Conservation (phyloP, 116 monocot genomes). For the Thalassia testudinum region DNA sequence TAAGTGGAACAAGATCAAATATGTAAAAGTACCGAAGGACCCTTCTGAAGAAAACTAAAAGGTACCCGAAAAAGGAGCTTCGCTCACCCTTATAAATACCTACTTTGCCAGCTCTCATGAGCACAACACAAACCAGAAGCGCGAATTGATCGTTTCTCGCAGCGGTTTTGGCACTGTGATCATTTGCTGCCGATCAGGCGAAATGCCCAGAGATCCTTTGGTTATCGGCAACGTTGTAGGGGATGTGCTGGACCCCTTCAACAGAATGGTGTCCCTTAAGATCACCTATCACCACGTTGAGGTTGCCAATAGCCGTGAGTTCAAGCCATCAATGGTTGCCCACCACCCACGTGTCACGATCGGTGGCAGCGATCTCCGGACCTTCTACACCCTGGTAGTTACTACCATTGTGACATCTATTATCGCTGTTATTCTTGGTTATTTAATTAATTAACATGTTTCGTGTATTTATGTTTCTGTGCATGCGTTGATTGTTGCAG, state of each 20-base stretch:
- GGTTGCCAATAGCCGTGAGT: slow-evolving; percentile 14
- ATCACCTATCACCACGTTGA: slow-evolving; percentile 15
- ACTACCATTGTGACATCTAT: not conserved
- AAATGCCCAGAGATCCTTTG: slow-evolving; percentile 1
- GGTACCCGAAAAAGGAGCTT: no score
- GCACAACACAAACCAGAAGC: no score
- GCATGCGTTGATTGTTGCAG: not conserved
- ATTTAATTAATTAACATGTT: not conserved
- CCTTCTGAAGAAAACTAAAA: no score
- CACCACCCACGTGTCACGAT: slow-evolving; percentile 12
- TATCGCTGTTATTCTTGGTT: no score
- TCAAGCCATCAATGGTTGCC: slow-evolving; percentile 8
- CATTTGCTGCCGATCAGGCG: no score
- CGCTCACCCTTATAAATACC: no score
- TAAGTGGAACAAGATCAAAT: no score
- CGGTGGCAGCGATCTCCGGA: slow-evolving; percentile 10
- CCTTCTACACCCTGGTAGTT: slow-evolving; percentile 14
- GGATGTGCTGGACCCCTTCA: slow-evolving; percentile 10
- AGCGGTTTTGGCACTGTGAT: no score
- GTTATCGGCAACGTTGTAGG: slow-evolving; percentile 12
- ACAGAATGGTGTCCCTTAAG: slow-evolving; percentile 5
- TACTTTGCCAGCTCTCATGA: no score
- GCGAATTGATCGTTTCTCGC: no score
- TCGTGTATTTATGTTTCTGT: not conserved
- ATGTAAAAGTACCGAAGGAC: no score